phyloP scores from a whole-genome alignment of 2,329 filamentous ascomycete species.

The Plectosphaerella sp. region DNA sequence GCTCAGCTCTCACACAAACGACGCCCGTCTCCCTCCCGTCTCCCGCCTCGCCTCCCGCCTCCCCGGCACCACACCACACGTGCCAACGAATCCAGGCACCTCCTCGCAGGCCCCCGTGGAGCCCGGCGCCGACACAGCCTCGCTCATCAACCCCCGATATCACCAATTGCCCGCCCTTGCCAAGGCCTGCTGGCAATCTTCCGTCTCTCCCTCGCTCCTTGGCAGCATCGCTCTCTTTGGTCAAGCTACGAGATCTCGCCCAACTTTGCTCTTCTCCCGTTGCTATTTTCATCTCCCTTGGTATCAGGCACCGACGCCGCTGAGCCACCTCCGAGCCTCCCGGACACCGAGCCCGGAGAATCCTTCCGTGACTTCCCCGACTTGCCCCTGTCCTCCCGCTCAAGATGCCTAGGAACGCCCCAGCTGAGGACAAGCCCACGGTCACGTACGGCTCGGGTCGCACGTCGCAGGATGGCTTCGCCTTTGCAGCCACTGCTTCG shows the following conservation, averaged over 20 bases:
- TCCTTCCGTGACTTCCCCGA: not conserved
- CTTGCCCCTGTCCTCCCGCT: too few species aligned
- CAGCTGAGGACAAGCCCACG: slow-evolving; percentile 9
- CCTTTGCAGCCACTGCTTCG: slow-evolving; percentile 10
- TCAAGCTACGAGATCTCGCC: not conserved
- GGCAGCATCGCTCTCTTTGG: not conserved
- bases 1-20: too few species aligned
- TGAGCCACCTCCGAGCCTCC: not conserved
- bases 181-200: not conserved
- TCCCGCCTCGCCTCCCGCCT: not conserved
- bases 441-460: slow-evolving; percentile 25
- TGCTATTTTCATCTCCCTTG: not conserved
- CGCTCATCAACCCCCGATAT: not conserved
- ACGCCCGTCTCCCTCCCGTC: not conserved
- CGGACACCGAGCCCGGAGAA: not conserved
- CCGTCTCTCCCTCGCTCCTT: not conserved
- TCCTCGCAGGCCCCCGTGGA: not conserved
- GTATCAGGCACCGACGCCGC: too few species aligned
- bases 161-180: not conserved
- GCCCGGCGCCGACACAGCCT: not conserved
- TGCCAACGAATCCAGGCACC: not conserved
- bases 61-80: not conserved
- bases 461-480: slow-evolving; percentile 1
- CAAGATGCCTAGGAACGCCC: slow-evolving; percentile 10
- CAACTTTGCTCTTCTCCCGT: not conserved